Base-by-base conservation (phyloP, 768 basidiomycete genomes). In the Trametes sanguinea region DNA sequence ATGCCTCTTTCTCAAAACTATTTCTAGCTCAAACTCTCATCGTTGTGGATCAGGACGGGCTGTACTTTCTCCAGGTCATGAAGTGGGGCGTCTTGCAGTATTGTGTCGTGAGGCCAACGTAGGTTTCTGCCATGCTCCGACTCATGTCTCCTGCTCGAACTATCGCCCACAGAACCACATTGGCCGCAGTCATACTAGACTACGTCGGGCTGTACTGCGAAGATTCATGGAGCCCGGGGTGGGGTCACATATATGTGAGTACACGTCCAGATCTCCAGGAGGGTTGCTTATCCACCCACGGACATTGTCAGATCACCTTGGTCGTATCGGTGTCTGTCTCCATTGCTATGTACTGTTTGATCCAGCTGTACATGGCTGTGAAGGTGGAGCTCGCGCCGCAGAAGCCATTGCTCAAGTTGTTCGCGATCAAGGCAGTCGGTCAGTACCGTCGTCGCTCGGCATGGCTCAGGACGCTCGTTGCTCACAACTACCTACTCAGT, bases 1-100 rank as follows among this genome's bases (percentile, higher is more conserved):
- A 61, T 33, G 32, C 5, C 2, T 6, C 42, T 9, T 9, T 29
- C 48, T 43, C 14, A 16, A n/a, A 5, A 43, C 13, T n/a, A 9
- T 4, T 1, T 16, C 35, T 37, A 6, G 14, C 42, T 43, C 8
- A 9, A 7, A 47, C 44, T 27, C 7, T 32, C 57, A 54, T 33
- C 61, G 32, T 1, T 22, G 22, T 22, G 22, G 1, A 50, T 4
- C 57, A 86, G 83, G 83, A 87, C 66, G 88, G 88, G 0, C 72
- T 89, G 29, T 85, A 85, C 66, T 90, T 89, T 68, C 73, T 90
- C 46, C 86, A 88, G 68, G 70, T 89, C 48, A 87, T 87, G 85
- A 90, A 90, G 70, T 89, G 88, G 85, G 85, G 83, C 4, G 83
- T 92, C 13, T 76, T 90, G 37, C 89, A 90, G 70, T 90, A 88